phyloP scores from a whole-genome alignment of 129 eudicot genomes.

The Kitagawia praeruptora region DNA sequence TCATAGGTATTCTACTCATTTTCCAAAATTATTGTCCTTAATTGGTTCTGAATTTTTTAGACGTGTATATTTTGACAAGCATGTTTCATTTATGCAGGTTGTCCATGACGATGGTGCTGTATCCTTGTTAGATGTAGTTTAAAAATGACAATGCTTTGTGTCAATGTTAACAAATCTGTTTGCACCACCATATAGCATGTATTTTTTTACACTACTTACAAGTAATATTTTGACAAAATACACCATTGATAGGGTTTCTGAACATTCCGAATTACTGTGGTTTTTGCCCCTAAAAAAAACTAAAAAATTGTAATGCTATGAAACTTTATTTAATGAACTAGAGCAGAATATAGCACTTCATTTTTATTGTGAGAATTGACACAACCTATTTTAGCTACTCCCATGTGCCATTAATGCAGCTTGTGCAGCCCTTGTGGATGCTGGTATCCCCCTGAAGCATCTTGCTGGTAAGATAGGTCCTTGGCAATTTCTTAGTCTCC shows the following conservation, averaged over 20 bases:
- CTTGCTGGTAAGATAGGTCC: conserved; percentile 52
- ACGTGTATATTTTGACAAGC: background rate
- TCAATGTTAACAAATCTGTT: background rate
- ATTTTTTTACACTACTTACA: background rate
- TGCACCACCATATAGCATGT: background rate
- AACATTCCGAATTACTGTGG: background rate
- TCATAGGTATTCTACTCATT: background rate
- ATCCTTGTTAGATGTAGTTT: conserved; percentile 39
- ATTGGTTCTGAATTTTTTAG: background rate
- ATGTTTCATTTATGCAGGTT: conserved; percentile 47
- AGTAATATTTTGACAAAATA: background rate
- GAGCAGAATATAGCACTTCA: background rate
- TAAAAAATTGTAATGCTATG: background rate
- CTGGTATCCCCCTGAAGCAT: conserved; percentile 80
- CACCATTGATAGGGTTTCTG: background rate
- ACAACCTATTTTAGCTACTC: conserved; percentile 47
- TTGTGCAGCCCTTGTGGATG: conserved; percentile 89
- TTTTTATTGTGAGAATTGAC: conserved; percentile 29
- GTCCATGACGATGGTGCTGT: conserved; percentile 97
- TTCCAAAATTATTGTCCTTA: background rate
- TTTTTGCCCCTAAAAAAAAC: background rate
- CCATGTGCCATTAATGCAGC: conserved; percentile 93
- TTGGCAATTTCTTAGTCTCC: background rate
- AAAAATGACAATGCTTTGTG: background rate
- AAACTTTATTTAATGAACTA: background rate